A percentile compares a stretch with the other conserved stretches of the same genome.
phyloP scores from a whole-genome alignment of 768 basidiomycete species.

The Hortiboletus campestris region DNA sequence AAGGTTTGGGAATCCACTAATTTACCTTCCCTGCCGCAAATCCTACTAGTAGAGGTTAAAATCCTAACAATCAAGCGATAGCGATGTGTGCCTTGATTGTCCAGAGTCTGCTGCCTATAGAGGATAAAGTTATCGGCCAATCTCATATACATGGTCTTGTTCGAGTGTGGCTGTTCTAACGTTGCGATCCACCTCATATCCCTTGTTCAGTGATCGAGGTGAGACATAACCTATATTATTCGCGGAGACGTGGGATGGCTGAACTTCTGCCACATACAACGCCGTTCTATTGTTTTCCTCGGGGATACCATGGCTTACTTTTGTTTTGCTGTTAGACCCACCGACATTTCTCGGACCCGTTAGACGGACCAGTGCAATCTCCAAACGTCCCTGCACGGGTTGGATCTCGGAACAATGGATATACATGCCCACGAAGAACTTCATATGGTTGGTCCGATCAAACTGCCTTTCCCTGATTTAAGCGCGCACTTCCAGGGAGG shows the following conservation, averaged over 20 bases:
- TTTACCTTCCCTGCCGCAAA: neutral
- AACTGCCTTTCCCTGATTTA: constrained; percentile 17
- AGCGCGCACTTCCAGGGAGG: constrained; percentile 3
- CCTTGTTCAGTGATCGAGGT: constrained; percentile 31
- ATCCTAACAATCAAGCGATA: neutral
- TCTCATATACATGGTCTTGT: constrained; percentile 10
- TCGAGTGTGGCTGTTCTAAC: constrained; percentile 15
- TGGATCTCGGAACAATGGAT: constrained; percentile 24
- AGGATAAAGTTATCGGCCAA: neutral
- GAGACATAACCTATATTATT: constrained; percentile 29
- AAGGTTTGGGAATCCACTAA: constrained; percentile 59
- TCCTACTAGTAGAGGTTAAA: neutral
- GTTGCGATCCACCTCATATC: neutral
- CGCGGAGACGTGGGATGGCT: constrained; percentile 8
- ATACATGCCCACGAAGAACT: constrained; percentile 7
- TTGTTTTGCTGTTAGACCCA: constrained; percentile 20
- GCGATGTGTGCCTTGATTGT: constrained; percentile 3
- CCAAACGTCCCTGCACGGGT: neutral
- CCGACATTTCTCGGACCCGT: constrained; percentile 12
- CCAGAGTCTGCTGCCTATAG: neutral
- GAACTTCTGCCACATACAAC: constrained; percentile 2
- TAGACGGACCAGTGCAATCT: neutral
- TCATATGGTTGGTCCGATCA: constrained; percentile 9
- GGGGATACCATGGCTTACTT: constrained; percentile 11
- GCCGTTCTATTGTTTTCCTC: constrained; percentile 25